Evolutionary conservation across 163 green algal species (phyloP).

Genomic region (Coccomyxa subellipsoidea): DNA sequence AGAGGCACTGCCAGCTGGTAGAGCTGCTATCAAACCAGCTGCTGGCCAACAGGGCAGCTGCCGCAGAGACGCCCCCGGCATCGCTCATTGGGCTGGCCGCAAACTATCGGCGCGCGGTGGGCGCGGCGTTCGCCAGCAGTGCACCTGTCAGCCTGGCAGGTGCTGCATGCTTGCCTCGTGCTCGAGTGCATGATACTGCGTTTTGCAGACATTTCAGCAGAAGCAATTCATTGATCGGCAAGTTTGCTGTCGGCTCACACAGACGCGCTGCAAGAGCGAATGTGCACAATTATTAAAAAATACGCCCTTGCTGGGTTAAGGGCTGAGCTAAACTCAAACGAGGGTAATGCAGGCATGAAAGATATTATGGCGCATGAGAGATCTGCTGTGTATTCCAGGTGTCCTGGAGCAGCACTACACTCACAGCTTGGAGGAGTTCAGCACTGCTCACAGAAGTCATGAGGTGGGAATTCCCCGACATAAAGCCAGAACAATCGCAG

Average conservation of each 20-base stretch:
- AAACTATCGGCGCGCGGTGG: slow-evolving; percentile 28
- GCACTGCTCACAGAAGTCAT: neutral
- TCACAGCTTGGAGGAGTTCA: neutral
- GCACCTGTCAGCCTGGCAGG: slow-evolving; percentile 41
- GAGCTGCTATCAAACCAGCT: neutral
- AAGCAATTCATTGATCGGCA: too few species aligned
- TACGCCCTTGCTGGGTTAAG: too few species aligned
- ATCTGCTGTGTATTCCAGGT: too few species aligned
- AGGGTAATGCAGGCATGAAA: too few species aligned
- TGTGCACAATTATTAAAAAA: too few species aligned
- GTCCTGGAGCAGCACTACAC: neutral
- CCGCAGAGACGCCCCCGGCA: neutral
- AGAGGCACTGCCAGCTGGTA: neutral
- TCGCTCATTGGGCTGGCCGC: slow-evolving; percentile 17
- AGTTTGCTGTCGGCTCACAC: too few species aligned
- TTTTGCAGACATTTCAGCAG: too few species aligned
- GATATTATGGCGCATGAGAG: too few species aligned
- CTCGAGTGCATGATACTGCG: too few species aligned
- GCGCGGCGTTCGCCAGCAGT: slow-evolving; percentile 34
- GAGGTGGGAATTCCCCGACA: neutral
- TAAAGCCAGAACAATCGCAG: neutral
- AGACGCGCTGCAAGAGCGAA: too few species aligned
- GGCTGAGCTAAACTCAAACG: too few species aligned
- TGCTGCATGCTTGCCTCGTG: too few species aligned
- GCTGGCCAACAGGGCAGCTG: neutral